phyloP scores from a whole-genome alignment of 139 green algal species.

The Ettlia oleoabundans region DNA sequence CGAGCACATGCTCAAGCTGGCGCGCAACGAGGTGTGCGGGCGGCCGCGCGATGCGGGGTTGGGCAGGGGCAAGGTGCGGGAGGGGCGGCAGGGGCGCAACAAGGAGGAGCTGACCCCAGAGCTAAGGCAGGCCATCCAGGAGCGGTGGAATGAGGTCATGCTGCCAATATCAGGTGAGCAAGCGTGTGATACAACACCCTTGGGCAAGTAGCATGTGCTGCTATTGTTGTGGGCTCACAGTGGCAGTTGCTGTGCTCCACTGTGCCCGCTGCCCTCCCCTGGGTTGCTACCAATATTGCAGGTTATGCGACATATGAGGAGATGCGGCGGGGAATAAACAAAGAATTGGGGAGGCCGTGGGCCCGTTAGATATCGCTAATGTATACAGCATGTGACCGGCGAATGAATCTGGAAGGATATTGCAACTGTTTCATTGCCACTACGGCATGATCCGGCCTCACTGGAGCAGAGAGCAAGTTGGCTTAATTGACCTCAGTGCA shows the following conservation, averaged over 20 bases:
- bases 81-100: slow-evolving; percentile 3
- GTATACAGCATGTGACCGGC: no score
- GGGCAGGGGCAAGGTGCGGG: slow-evolving; percentile 27
- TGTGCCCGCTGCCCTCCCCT: no score
- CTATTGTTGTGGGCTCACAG: no score
- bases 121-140: slow-evolving; percentile 24
- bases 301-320: slow-evolving; percentile 45
- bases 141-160: slow-evolving; percentile 48
- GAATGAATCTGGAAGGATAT: no score
- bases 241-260: no score
- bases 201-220: no score
- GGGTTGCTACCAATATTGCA: no score
- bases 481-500: no score
- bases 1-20: slow-evolving; percentile 48
- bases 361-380: not conserved
- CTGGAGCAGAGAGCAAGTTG: no score
- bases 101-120: slow-evolving; percentile 12
- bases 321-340: slow-evolving; percentile 53
- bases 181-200: no score
- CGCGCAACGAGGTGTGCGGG: slow-evolving; percentile 33
- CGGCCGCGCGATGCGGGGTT: slow-evolving; percentile 37
- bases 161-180: slow-evolving; percentile 25
- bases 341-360: slow-evolving; percentile 25
- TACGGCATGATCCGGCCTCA: no score
- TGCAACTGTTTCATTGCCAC: no score